A percentile compares a stretch with the other conserved stretches of the same genome.
Evolutionary conservation across 2,329 filamentous ascomycete genomes (phyloP).

Genomic region (Boeremia lycopersici): DNA sequence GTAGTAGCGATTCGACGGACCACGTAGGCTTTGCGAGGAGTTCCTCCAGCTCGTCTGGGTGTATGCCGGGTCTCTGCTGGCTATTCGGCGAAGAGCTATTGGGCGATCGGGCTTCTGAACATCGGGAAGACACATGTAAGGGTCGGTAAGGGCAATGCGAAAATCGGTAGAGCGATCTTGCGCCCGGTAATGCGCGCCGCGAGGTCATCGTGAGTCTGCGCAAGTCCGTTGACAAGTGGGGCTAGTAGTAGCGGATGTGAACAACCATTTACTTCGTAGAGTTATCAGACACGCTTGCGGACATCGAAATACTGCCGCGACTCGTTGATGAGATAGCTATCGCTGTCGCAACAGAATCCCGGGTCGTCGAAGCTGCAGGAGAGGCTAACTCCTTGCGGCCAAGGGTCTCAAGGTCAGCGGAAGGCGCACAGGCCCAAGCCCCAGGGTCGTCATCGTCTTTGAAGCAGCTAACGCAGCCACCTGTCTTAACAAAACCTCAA

Average conservation of each 20-base stretch:
- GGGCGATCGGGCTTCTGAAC: neutral
- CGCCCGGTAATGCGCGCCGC: slow-evolving; percentile 7
- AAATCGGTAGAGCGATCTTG: slow-evolving; percentile 3
- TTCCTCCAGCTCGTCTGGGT: slow-evolving; percentile 42
- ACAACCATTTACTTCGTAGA: neutral
- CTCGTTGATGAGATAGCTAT: neutral
- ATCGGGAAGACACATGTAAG: slow-evolving; percentile 10
- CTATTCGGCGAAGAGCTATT: neutral
- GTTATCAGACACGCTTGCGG: neutral
- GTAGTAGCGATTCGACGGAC: slow-evolving; percentile 80
- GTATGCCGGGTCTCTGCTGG: slow-evolving; percentile 20
- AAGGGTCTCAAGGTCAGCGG: slow-evolving; percentile 23
- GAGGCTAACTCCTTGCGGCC: slow-evolving; percentile 28
- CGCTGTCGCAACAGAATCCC: neutral
- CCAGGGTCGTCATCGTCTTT: slow-evolving; percentile 38
- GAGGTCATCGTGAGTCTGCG: slow-evolving; percentile 20
- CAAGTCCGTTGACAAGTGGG: neutral
- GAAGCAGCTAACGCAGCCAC: slow-evolving; percentile 41
- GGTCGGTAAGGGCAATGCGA: slow-evolving; percentile 10
- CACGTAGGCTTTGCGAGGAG: slow-evolving; percentile 74
- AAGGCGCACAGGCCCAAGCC: slow-evolving; percentile 33
- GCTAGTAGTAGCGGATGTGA: neutral
- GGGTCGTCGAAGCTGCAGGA: slow-evolving; percentile 29
- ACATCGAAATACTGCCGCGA: neutral
- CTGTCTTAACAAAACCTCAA: slow-evolving; percentile 37